These are phyloP conservation scores for Phaeosphaeria sp. DNA, from an alignment of 2,329 filamentous ascomycete species.

Conservation along the genomic window DNA sequence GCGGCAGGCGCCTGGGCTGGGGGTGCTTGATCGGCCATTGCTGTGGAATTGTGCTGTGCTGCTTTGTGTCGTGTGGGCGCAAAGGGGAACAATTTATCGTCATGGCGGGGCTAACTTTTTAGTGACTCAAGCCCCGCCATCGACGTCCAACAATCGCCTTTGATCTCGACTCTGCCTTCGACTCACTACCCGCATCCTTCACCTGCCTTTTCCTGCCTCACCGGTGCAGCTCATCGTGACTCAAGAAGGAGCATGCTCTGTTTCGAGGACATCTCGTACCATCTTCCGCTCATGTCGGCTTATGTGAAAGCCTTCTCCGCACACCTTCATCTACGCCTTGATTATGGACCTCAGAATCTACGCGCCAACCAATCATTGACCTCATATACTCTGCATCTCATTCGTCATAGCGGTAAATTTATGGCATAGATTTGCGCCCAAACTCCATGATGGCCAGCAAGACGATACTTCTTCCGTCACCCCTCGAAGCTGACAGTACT, in stretches of 20 bases:
- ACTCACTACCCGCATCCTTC: neutral
- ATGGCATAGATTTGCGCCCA: neutral
- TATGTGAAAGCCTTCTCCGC: neutral
- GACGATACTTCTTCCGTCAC: neutral
- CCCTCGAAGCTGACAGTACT: too few species aligned
- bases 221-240: neutral
- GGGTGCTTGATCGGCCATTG: slow-evolving; percentile 43
- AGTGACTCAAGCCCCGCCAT: slow-evolving; percentile 28
- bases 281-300: neutral
- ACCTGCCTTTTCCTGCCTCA: neutral
- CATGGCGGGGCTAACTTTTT: slow-evolving; percentile 18
- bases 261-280: neutral
- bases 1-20: slow-evolving; percentile 30
- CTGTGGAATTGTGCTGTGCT: slow-evolving; percentile 22
- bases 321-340: neutral
- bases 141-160: slow-evolving; percentile 19
- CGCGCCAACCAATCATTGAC: neutral
- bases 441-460: neutral
- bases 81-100: slow-evolving; percentile 20
- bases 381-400: neutral
- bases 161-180: slow-evolving; percentile 9
- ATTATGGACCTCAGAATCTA: neutral
- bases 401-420: neutral
- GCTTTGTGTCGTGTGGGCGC: slow-evolving; percentile 25
- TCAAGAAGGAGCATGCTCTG: neutral